These are phyloP conservation scores for Penicillium capsulatum DNA, from an alignment of 2,329 filamentous ascomycete species.

Conservation along the genomic window DNA sequence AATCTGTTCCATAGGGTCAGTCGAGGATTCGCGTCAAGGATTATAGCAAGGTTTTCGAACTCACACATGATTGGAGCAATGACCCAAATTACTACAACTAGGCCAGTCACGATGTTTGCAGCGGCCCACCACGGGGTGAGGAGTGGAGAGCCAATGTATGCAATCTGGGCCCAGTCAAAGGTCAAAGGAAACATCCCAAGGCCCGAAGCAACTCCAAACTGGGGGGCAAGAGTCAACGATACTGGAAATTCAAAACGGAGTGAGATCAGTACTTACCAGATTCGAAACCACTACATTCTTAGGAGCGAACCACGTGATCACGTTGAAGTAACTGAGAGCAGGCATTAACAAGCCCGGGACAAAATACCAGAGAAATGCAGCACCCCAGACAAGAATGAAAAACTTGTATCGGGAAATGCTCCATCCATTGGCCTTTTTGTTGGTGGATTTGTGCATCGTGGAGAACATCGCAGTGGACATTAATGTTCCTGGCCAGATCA, in stretches of 20 bases:
- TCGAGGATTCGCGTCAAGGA: neutral
- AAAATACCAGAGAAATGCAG: conserved; percentile 77
- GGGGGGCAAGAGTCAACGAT: conserved; percentile 6
- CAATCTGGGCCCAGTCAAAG: conserved; percentile 89
- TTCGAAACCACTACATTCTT: conserved; percentile 83
- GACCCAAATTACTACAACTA: conserved; percentile 82
- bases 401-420: conserved; percentile 77
- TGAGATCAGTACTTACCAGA: conserved; percentile 46
- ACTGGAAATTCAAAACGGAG: no score
- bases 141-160: conserved; percentile 78
- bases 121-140: conserved; percentile 83
- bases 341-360: conserved; percentile 77
- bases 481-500: conserved; percentile 87
- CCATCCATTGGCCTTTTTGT: conserved; percentile 78
- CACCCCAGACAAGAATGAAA: conserved; percentile 69
- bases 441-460: conserved; percentile 78
- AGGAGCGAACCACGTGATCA: conserved; percentile 83
- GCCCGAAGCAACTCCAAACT: conserved; percentile 78
- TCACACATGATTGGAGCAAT: conserved; percentile 68
- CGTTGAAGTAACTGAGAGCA: conserved; percentile 82
- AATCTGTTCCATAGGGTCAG: conserved; percentile 48
- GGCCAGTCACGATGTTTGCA: conserved; percentile 75
- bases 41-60: conserved; percentile 17
- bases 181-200: conserved; percentile 79
- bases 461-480: conserved; percentile 89